phyloP scores from a whole-genome alignment of 805 yeast species.

The Metschnikowia lochheadii region DNA sequence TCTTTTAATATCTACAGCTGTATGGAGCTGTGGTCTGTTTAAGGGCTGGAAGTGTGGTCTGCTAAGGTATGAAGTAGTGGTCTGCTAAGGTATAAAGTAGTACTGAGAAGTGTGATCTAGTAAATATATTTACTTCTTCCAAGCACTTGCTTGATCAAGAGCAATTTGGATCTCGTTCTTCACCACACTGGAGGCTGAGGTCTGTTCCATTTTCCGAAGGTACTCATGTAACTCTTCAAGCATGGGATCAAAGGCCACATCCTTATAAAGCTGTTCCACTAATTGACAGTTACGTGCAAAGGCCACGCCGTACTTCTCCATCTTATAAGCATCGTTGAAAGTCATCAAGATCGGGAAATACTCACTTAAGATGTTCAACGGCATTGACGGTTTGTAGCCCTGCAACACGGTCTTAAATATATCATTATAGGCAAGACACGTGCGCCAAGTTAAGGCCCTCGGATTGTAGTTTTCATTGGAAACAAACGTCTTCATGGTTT shows the following conservation, averaged over 20 bases:
- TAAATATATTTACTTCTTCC: too few species aligned
- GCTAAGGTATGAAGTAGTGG: too few species aligned
- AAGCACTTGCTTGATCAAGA: neutral
- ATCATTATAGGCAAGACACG: conserved; percentile 46
- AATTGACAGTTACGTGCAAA: conserved; percentile 31
- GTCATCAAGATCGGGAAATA: conserved; percentile 18
- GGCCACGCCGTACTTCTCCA: conserved; percentile 36
- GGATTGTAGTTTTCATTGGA: neutral
- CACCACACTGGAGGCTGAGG: conserved; percentile 20
- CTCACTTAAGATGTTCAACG: conserved; percentile 5
- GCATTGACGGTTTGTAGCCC: neutral
- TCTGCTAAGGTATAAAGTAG: too few species aligned
- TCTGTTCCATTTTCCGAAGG: conserved; percentile 1
- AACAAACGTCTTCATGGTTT: conserved; percentile 22
- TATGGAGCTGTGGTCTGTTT: too few species aligned
- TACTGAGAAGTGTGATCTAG: too few species aligned
- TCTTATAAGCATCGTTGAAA: conserved; percentile 13
- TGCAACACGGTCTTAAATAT: conserved; percentile 22
- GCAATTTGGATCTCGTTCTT: conserved; percentile 15
- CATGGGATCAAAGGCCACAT: neutral
- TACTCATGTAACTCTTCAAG: neutral
- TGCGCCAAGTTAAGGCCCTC: conserved; percentile 51
- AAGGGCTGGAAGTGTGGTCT: too few species aligned
- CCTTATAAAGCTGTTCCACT: conserved; percentile 4
- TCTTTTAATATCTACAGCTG: too few species aligned